These are phyloP conservation scores for Thalassiosira profunda DNA, from an alignment of 108 stramenopile species.

Conservation along the genomic window DNA sequence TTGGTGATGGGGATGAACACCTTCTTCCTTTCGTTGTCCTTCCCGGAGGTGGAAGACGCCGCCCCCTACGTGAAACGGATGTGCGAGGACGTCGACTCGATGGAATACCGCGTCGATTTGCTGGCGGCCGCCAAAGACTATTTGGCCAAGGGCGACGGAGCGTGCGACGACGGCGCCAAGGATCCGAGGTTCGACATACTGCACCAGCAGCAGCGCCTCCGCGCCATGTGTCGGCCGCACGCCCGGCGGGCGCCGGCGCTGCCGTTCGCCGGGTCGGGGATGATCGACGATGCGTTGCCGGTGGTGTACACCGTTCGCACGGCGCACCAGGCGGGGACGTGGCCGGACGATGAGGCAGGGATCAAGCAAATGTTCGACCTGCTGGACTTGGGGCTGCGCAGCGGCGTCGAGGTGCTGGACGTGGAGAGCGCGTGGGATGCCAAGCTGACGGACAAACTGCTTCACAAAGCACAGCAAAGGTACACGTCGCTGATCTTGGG, in stretches of 20 bases:
- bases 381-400: conserved; percentile 87
- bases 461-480: conserved; percentile 62
- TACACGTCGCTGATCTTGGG: conserved; percentile 91
- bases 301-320: conserved; percentile 97
- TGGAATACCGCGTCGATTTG: conserved; percentile 93
- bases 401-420: conserved; percentile 95
- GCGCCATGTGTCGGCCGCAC: conserved; percentile 71
- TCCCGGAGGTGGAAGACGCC: conserved; percentile 77
- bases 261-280: conserved; percentile 61
- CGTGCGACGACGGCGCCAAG: conserved; percentile 26
- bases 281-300: conserved; percentile 89
- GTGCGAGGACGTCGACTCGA: conserved; percentile 91
- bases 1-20: conserved; percentile 87
- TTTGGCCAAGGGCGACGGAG: conserved; percentile 4
- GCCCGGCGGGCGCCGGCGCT: conserved; percentile 75
- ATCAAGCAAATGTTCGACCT: conserved; percentile 86
- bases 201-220: conserved; percentile 76
- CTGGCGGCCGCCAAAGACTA: conserved; percentile 49
- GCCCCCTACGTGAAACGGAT: conserved; percentile 84
- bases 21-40: conserved; percentile 84
- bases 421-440: conserved; percentile 95
- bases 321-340: conserved; percentile 93
- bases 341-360: conserved; percentile 87
- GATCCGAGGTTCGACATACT: conserved; percentile 83
- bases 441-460: conserved; percentile 54